Conservation (phyloP, 257 asterid genomes). For the Echites panduratus region DNA sequence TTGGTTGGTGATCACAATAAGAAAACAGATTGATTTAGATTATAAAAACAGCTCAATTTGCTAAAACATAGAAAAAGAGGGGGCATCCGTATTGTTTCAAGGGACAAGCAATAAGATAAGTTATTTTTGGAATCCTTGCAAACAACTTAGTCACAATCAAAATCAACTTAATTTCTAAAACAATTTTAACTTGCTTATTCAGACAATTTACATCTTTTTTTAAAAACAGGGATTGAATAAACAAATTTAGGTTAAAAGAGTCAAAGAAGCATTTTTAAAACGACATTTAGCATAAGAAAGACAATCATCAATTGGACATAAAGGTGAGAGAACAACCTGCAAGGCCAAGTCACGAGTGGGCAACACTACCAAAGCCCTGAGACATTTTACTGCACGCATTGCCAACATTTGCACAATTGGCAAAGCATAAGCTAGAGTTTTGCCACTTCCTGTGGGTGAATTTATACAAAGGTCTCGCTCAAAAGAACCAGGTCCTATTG, state of each 20-base stretch:
- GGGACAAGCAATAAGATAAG: background rate
- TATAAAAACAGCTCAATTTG: background rate
- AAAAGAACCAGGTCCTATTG: conserved; percentile 81
- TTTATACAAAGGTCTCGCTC: conserved; percentile 79
- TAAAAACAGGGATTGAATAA: background rate
- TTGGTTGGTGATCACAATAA: background rate
- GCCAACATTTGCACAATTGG: conserved; percentile 80
- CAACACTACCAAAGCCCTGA: conserved; percentile 89
- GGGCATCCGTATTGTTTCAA: background rate
- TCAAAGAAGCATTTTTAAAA: background rate
- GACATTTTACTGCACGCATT: conserved; percentile 54
- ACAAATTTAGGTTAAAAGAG: background rate
- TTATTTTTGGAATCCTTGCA: background rate
- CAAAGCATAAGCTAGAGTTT: conserved; percentile 81
- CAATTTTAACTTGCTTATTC: background rate
- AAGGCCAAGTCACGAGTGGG: conserved; percentile 91
- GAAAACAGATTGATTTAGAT: background rate
- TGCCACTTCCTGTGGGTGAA: conserved; percentile 95
- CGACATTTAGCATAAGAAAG: background rate
- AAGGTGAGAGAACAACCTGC: conserved; percentile 44
- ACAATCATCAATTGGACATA: background rate
- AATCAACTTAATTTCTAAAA: background rate
- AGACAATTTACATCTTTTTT: background rate
- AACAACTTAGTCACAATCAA: background rate
- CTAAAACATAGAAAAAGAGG: background rate